Conservation (phyloP, 1,284 basidiomycete species). For the Irpex lacteus region DNA sequence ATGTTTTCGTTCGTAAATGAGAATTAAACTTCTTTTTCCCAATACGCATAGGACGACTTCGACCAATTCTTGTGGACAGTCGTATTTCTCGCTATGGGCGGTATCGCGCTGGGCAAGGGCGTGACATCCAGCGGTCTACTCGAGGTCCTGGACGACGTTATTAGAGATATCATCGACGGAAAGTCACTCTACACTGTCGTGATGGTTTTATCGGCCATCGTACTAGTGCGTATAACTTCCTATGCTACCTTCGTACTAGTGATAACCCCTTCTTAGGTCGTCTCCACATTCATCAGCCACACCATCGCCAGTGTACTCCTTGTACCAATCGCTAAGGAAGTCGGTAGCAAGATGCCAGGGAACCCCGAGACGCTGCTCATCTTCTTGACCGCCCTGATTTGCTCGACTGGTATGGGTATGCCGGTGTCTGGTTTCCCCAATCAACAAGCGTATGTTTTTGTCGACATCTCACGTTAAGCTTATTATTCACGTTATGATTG, state of each 20-base stretch:
- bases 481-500: neutral
- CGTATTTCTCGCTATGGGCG: conserved; percentile 97
- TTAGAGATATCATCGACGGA: conserved; percentile 71
- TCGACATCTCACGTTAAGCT: neutral
- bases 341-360: conserved; percentile 75
- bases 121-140: conserved; percentile 90
- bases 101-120: conserved; percentile 94
- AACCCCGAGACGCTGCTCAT: conserved; percentile 79
- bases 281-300: conserved; percentile 92
- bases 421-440: conserved; percentile 98
- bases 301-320: conserved; percentile 96
- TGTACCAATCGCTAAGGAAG: conserved; percentile 92
- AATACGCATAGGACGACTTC: conserved; percentile 75
- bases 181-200: conserved; percentile 81
- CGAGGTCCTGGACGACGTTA: conserved; percentile 69
- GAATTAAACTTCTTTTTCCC: no score
- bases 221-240: conserved; percentile 63
- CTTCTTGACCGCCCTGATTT: conserved; percentile 90
- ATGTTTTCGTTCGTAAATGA: neutral
- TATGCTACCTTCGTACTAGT: neutral
- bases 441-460: conserved; percentile 79
- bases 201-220: conserved; percentile 77
- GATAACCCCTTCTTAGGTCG: conserved; percentile 46
- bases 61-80: conserved; percentile 94
- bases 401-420: conserved; percentile 97